These are phyloP conservation scores for Phaseolus lunatus DNA, from an alignment of 306 rosid genomes.

Conservation along the genomic window DNA sequence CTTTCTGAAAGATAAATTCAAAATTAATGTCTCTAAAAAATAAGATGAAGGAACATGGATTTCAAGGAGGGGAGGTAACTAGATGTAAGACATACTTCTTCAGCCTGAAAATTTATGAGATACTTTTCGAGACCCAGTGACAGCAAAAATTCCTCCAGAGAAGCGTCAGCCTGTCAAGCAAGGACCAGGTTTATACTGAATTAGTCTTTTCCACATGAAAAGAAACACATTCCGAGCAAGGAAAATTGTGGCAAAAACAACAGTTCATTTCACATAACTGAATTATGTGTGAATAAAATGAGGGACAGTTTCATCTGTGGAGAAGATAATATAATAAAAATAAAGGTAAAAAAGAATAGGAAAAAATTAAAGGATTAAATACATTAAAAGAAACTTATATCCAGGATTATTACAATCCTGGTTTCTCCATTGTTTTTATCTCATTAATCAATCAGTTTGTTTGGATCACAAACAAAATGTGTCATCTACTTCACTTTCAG, in stretches of 20 bases:
- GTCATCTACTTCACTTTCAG: conserved; percentile 11
- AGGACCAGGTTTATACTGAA: conserved; percentile 11
- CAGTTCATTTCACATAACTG: neutral
- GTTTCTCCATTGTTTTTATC: neutral
- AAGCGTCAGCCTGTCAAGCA: conserved; percentile 60
- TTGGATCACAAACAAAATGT: neutral
- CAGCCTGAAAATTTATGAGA: conserved; percentile 77
- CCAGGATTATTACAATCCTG: neutral
- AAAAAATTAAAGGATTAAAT: neutral
- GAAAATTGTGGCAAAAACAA: neutral
- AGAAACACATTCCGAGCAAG: neutral
- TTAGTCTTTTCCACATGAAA: neutral
- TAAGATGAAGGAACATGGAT: neutral
- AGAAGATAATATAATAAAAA: neutral
- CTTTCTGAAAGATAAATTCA: neutral
- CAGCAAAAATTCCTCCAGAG: conserved; percentile 68
- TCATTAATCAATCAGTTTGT: neutral
- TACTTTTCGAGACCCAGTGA: conserved; percentile 81
- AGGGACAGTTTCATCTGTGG: neutral
- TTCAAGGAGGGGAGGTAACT: neutral
- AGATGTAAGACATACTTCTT: conserved; percentile 62
- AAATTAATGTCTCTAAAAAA: neutral
- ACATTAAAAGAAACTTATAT: neutral
- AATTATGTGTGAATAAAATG: neutral
- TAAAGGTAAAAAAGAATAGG: neutral